A percentile compares a stretch with the other conserved stretches of the same genome.
Evolutionary conservation across 225 moss, liverwort and hornwort genomes (phyloP).

Genomic region (Physcomitrellopsis africana): DNA sequence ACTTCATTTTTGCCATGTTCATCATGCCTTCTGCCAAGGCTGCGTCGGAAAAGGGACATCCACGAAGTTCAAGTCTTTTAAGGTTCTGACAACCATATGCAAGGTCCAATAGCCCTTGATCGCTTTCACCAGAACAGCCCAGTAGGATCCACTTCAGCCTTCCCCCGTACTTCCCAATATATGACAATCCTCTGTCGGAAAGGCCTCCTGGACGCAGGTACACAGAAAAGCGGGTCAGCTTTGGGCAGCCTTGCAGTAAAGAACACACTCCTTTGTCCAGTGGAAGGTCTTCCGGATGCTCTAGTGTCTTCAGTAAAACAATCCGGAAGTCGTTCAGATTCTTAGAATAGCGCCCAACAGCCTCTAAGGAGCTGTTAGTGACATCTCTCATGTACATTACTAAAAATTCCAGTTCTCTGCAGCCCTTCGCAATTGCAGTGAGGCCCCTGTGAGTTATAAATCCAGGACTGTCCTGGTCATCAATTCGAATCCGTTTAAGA

Average conservation of each 20-base stretch:
- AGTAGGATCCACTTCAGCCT: conserved; percentile 73
- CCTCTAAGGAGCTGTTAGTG: conserved; percentile 57
- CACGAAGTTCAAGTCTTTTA: conserved; percentile 68
- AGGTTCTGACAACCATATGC: conserved; percentile 69
- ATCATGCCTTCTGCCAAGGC: conserved; percentile 53
- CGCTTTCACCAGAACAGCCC: conserved; percentile 70
- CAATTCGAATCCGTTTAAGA: conserved; percentile 61
- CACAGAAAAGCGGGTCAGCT: conserved; percentile 67
- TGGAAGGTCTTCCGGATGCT: conserved; percentile 57
- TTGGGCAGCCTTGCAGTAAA: conserved; percentile 56
- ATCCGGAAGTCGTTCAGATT: conserved; percentile 75
- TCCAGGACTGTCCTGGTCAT: conserved; percentile 65
- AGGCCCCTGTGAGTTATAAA: conserved; percentile 62
- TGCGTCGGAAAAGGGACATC: conserved; percentile 64
- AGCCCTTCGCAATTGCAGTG: conserved; percentile 60
- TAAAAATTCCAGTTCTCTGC: conserved; percentile 65
- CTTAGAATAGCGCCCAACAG: conserved; percentile 52
- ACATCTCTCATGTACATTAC: conserved; percentile 69
- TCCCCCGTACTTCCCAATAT: conserved; percentile 69
- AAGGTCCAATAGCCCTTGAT: conserved; percentile 49
- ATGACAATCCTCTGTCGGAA: conserved; percentile 70
- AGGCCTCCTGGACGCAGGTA: conserved; percentile 71
- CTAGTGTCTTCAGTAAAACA: conserved; percentile 50
- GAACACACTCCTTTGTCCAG: conserved; percentile 70
- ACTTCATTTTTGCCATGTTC: conserved; percentile 50